Percentiles rank a stretch among this genome's conserved stretches.
Evolutionary conservation across 2,329 filamentous ascomycete species (phyloP).

Genomic region (Pseudocercospora fuligena): DNA sequence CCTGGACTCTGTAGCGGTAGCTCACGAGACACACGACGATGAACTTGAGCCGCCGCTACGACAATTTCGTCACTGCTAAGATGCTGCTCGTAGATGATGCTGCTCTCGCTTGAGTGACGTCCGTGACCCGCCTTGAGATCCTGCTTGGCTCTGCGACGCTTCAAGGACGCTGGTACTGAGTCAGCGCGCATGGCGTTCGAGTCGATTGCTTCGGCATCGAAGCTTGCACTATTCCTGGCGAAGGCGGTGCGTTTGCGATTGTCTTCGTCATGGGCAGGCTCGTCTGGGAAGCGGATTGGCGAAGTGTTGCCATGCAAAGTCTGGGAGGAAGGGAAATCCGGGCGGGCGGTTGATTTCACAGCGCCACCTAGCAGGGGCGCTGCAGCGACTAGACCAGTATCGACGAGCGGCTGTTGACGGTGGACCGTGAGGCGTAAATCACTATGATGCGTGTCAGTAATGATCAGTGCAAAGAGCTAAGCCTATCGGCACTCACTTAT

Average conservation of each 20-base stretch:
- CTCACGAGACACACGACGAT: not conserved
- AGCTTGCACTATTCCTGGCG: not conserved
- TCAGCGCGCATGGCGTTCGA: not conserved
- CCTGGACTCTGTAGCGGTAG: not conserved
- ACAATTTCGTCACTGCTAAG: not conserved
- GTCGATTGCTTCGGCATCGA: not conserved
- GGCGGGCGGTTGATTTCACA: not conserved
- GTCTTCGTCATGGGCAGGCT: not conserved
- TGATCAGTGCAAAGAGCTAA: not conserved
- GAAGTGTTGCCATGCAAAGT: not conserved
- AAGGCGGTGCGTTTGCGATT: not conserved
- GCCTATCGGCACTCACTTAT: not conserved
- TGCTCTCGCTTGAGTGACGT: slow-evolving; percentile 1
- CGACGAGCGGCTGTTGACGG: not conserved
- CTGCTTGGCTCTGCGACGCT: slow-evolving; percentile 1
- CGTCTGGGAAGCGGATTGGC: not conserved
- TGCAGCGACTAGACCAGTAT: not conserved
- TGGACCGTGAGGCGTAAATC: slow-evolving; percentile 5
- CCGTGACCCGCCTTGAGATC: not conserved
- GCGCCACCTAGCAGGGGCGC: not conserved
- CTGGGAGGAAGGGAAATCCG: not conserved
- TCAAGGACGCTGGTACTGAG: not conserved
- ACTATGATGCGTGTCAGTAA: not conserved
- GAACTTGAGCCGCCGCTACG: not conserved
- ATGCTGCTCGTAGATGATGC: slow-evolving; percentile 1